Percentiles rank a stretch among this genome's conserved stretches.
Evolutionary conservation across 345 rosid species (phyloP).

Genomic region (Pistacia integerrima): DNA sequence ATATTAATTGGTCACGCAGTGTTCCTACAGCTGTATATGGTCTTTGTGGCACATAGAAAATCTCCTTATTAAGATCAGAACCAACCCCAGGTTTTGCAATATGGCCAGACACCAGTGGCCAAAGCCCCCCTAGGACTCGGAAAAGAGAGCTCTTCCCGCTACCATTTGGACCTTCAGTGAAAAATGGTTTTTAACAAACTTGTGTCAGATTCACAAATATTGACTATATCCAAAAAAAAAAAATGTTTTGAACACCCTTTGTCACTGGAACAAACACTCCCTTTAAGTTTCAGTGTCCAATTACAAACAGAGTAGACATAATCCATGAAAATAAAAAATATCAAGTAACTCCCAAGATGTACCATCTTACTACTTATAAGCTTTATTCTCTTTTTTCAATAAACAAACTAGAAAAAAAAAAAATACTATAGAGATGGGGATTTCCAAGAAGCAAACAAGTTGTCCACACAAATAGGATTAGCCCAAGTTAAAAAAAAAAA

Average conservation of each 20-base stretch:
- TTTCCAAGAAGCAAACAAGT: background rate
- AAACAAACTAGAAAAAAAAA: background rate
- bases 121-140: slow-evolving; percentile 98
- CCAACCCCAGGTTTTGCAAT: slow-evolving; percentile 98
- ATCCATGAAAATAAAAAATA: background rate
- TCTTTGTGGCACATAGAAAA: slow-evolving; percentile 96
- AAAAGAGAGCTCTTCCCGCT: slow-evolving; percentile 99
- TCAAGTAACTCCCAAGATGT: background rate
- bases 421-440: too few relatives aligned
- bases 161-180: slow-evolving; percentile 90
- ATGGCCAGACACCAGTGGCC: slow-evolving; percentile 95
- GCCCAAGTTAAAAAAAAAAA: background rate
- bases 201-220: background rate
- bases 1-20: slow-evolving; percentile 93
- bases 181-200: slow-evolving; percentile 16
- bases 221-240: background rate
- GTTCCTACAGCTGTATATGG: slow-evolving; percentile 99
- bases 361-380: too few relatives aligned
- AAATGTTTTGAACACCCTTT: background rate
- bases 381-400: too few relatives aligned
- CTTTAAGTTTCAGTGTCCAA: background rate
- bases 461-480: background rate
- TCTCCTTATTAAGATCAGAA: slow-evolving; percentile 97
- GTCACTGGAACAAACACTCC: background rate
- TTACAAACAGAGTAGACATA: background rate